Base-by-base conservation (phyloP, 2,329 filamentous ascomycete genomes). In the Colletotrichum incanum region DNA sequence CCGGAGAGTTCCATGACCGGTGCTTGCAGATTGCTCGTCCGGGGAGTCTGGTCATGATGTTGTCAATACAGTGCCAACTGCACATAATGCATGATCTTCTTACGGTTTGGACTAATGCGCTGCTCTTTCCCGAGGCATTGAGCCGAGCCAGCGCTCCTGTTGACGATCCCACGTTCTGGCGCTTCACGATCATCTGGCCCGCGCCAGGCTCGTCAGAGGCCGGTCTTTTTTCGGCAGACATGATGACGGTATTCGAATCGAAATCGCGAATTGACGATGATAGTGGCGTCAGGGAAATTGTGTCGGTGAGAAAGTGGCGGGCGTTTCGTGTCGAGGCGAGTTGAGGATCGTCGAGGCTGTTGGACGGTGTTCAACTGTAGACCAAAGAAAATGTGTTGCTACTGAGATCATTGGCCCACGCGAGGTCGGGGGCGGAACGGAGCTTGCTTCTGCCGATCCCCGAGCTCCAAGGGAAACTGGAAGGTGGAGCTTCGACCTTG, bases 1-100 rank as follows among this genome's bases (percentile, higher is more conserved):
- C 94, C 95, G 61, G 92, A 93, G 67, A 99, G 86, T 83, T 98
- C 94, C 95, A 98, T 98, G 55, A 98, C 93, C 1, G 96, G 95
- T 70, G 96, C 93, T 81, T 97, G 92, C 39, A 99, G 88, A 64
- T 90, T 91, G 80, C 94, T 97, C 58, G 94, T 95, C 77, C 94
- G 90, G 65, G 92, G 90, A 74, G 90, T 89, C 95, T 97, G 82
- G 26, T 59, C 73, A 56, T 41, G 11, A 76, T 45, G 77, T 66
- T 43, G n/a, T 54, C 3, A 45, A 6, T 18, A 20, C 20, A 34
- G 20, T 18, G 12, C 18, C 5, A 16, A 20, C n/a, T 34, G 14
- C 14, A 2, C 8, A 8, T 18, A 31, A 7, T 7, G 16, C 11
- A 14, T 47, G 2, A 3, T 28, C 23, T 23, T 79, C 87, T 67